Conservation (phyloP, 139 green algal species). For the Coelastrella sp. region DNA sequence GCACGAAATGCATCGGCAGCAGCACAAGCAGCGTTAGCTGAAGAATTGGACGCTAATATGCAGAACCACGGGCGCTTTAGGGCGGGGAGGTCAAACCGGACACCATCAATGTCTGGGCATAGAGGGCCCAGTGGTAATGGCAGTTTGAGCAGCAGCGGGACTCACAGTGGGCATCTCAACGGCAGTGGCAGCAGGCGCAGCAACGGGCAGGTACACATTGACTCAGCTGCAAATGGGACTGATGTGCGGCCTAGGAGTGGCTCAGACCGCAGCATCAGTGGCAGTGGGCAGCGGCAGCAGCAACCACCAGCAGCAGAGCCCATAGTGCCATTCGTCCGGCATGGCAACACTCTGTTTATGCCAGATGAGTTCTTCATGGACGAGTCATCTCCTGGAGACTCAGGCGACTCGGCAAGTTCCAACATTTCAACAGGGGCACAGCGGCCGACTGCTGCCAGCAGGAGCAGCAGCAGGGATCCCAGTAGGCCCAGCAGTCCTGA, state of each 20-base stretch:
- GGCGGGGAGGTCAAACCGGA: neutral
- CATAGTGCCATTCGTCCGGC: neutral
- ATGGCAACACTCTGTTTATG: neutral
- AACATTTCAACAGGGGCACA: no score
- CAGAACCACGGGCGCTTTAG: neutral
- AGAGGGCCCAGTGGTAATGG: neutral
- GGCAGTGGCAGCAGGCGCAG: neutral
- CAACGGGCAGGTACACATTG: neutral
- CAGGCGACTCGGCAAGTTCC: neutral
- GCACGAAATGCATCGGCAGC: conserved; percentile 13
- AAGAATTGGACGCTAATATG: neutral
- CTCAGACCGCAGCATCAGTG: neutral
- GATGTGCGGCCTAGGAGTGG: neutral
- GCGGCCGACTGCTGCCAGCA: neutral
- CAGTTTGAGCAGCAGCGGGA: neutral
- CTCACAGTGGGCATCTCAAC: neutral
- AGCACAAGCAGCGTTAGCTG: neutral
- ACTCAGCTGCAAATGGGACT: neutral
- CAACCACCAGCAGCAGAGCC: neutral
- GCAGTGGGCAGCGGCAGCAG: neutral
- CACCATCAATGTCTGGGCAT: neutral
- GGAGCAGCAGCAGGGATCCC: neutral
- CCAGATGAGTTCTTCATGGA: conserved; percentile 1
- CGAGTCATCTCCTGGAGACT: neutral
- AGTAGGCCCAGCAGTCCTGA: neutral